Evolutionary conservation across 495 filamentous ascomycete genomes (phyloP).

Genomic region (Haplographium delicatum): DNA sequence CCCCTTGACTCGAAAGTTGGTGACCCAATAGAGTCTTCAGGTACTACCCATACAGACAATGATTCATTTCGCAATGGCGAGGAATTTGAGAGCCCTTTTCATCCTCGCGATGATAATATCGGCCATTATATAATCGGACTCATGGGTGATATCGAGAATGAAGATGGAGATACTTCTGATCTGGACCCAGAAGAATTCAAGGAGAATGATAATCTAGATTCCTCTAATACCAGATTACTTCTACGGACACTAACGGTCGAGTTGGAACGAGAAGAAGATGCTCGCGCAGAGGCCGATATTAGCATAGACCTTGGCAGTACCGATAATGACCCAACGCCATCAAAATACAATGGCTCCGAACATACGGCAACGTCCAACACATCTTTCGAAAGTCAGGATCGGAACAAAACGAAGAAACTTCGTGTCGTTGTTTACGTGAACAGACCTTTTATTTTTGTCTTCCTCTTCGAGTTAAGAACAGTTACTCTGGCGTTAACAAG

Average conservation of each 20-base stretch:
- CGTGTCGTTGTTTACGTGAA: slow-evolving; percentile 69
- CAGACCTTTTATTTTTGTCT: slow-evolving; percentile 85
- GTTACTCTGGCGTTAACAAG: slow-evolving; percentile 58
- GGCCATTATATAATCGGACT: slow-evolving; percentile 72
- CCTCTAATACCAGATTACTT: slow-evolving; percentile 35
- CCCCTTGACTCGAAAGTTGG: neutral
- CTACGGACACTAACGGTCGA: slow-evolving; percentile 47
- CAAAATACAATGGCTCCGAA: slow-evolving; percentile 16
- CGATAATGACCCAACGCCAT: slow-evolving; percentile 19
- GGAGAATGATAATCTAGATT: slow-evolving; percentile 26
- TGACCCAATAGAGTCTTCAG: neutral
- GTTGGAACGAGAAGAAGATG: slow-evolving; percentile 32
- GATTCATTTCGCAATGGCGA: neutral
- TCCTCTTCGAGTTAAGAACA: slow-evolving; percentile 73
- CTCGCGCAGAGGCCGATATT: slow-evolving; percentile 31
- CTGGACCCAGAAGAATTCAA: neutral
- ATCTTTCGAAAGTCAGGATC: slow-evolving; percentile 41
- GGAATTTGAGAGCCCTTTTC: neutral
- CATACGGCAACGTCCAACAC: slow-evolving; percentile 19
- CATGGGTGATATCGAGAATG: slow-evolving; percentile 48
- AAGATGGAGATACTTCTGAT: slow-evolving; percentile 6
- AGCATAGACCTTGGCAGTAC: slow-evolving; percentile 39
- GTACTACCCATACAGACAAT: neutral
- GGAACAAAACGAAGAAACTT: slow-evolving; percentile 50
- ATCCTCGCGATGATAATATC: slow-evolving; percentile 15